Evolutionary conservation across 345 rosid species (phyloP), one percentile per base, ranked within the genome.

Genomic region (Pistacia integerrima): DNA sequence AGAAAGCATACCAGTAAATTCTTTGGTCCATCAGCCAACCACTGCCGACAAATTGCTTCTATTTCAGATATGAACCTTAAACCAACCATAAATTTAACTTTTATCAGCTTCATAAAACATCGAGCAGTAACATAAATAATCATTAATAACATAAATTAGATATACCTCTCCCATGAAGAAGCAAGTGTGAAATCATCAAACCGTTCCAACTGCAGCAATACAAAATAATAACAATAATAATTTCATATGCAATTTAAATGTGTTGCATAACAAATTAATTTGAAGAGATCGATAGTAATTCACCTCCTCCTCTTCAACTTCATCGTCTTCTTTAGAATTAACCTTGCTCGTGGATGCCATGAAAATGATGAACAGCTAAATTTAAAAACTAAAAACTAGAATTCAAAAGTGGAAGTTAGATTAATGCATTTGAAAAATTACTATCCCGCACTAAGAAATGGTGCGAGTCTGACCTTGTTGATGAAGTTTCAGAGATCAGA

Each of bases 181-280:
- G 97, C 99, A 64, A 96, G 85, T n/a, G 99, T 96, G 63, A 96
- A 96, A 86, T 93, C 99, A 81, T 92, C 93, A 67, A 96, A 96
- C 75, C 92, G 87, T 83, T 96, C 95, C 6, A 93, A 85, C 99
- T 96, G 85, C 75, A 81, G 0, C 35, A 70, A 2, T 10, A 73
- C 35, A 16, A 59, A 25, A 17, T 16, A 54, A 41, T 7, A 41
- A 41, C 12, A 54, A 54, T 16, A 11, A 67, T 11, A 62, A n/a
- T n/a, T 35, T 54, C 57, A 54, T 54, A 54, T 16, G 12, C 57
- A 38, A 16, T 12, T 35, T 4, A 28, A 57, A 22, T 12, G 3
- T 17, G 18, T 13, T 54, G 7, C 18, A 54, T 12, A 30, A 30
- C 33, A 5, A 62, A 28, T 60, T 46, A 60, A 58, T 36, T 10